phyloP scores from a whole-genome alignment of 2,329 filamentous ascomycete species.

The Fusarium floridanum region DNA sequence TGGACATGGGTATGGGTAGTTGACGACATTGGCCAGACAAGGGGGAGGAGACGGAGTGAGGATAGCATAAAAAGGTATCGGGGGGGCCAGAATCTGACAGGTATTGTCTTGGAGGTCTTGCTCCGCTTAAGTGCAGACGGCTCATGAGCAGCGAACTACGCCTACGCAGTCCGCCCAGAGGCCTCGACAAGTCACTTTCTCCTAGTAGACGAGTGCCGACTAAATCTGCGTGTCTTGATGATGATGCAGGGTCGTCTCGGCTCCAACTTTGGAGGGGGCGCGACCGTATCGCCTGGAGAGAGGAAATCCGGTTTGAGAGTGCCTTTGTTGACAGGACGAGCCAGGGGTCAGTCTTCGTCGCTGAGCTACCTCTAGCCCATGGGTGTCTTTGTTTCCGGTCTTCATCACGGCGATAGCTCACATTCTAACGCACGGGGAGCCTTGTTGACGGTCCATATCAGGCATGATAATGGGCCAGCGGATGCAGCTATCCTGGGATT shows the following conservation, averaged over 20 bases:
- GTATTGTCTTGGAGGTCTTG: constrained; percentile 34
- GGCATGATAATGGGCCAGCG: constrained; percentile 7
- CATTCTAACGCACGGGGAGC: neutral
- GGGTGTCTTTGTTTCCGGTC: constrained; percentile 15
- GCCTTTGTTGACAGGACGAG: constrained; percentile 14
- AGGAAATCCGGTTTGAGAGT: neutral
- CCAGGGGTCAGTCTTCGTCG: neutral
- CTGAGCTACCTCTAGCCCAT: constrained; percentile 6
- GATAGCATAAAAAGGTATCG: constrained; percentile 1
- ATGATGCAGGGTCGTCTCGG: constrained; percentile 22
- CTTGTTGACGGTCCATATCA: constrained; percentile 12
- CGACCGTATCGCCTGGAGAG: constrained; percentile 10
- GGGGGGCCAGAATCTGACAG: constrained; percentile 36
- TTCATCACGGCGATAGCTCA: constrained; percentile 23
- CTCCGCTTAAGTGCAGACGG: constrained; percentile 39
- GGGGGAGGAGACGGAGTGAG: constrained; percentile 10
- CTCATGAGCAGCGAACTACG: constrained; percentile 38
- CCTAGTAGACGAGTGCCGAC: constrained; percentile 24
- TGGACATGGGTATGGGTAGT: constrained; percentile 16
- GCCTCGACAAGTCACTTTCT: constrained; percentile 38
- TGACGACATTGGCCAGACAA: constrained; percentile 15
- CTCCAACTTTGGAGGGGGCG: constrained; percentile 17
- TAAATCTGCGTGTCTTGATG: constrained; percentile 39
- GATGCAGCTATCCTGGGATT: constrained; percentile 9
- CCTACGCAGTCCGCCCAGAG: constrained; percentile 17